Evolutionary conservation across 768 basidiomycete genomes (phyloP).

Genomic region (Auriscalpium orientale): DNA sequence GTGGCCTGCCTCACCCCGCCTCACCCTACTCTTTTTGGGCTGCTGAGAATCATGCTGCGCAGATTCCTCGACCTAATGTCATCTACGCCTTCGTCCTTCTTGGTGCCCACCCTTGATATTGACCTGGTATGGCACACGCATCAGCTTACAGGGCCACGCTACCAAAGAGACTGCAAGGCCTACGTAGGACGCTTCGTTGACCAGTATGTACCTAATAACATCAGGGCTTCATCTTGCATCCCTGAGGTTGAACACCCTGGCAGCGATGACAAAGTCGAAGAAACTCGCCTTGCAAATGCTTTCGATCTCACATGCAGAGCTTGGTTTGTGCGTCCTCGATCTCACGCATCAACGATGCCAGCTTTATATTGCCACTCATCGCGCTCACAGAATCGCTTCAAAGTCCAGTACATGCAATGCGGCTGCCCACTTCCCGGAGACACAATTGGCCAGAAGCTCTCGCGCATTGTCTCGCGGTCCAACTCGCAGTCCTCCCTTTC

Average conservation of each 20-base stretch:
- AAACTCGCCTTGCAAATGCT: conserved; percentile 31
- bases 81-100: conserved; percentile 32
- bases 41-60: neutral
- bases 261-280: conserved; percentile 45
- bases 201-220: conserved; percentile 33
- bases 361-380: neutral
- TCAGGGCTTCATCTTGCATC: neutral
- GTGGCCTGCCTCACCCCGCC: neutral
- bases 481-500: conserved; percentile 20
- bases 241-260: neutral
- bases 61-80: conserved; percentile 51
- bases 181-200: conserved; percentile 40
- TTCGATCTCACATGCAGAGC: conserved; percentile 43
- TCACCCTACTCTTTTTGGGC: too few species aligned
- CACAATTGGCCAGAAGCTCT: conserved; percentile 34
- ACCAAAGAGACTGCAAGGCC: conserved; percentile 33
- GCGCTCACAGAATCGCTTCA: conserved; percentile 32
- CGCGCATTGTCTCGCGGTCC: conserved; percentile 19
- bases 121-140: conserved; percentile 73
- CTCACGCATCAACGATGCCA: neutral
- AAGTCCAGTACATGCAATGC: conserved; percentile 47
- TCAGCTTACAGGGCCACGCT: conserved; percentile 43
- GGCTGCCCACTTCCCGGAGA: conserved; percentile 46
- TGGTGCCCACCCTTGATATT: conserved; percentile 60
- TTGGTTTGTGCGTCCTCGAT: conserved; percentile 29